Base-by-base conservation (phyloP, 305 asterid species). In the Petunia hybrid region DNA sequence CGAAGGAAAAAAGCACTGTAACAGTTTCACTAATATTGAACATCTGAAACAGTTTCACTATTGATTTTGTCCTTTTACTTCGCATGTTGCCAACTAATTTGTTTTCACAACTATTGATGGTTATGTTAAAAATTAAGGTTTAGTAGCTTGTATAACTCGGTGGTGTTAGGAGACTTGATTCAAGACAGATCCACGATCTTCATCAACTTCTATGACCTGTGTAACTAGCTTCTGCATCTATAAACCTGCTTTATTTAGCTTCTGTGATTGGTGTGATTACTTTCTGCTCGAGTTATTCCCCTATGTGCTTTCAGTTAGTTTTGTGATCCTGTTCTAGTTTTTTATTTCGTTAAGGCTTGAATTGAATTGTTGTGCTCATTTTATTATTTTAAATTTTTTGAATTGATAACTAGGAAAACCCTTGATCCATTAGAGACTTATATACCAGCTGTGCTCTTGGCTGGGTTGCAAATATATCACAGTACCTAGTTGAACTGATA, bases 351-450 rank as follows among this genome's bases (percentile, higher is more conserved):
- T 48, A 31, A 48, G 7, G 12, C 62, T 71, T 35, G 41, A 60
- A 55, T 38, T n/a, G 14, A 78, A 41, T 31, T 8, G 35, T 82
- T 78, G 36, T 46, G 81, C 43, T 46, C 46, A 36, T 1, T 22
- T 59, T 62, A 48, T 66, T 60, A 51, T 80, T 62, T 60, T 61
- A 59, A 45, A 14, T 73, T 42, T 22, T 22, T 53, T 12, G 81
- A 35, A 70, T 78, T 71, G 82, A 77, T 82, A 53, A 73, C 78
- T 78, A 95, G 98, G 98, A 95, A 95, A 88, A 94, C 82, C 92
- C 97, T 95, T 81, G 99, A 95, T 82, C 99, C 99, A 1, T 86
- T 95, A 3, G 99, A 92, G 83, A 85, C 97, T 79, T 95, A 95
- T 82, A 81, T 95, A 86, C 99, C 99, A 9, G 96, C 98, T 84